Percentiles rank a stretch among this genome's conserved stretches.
phyloP scores from a whole-genome alignment of 1,139 yeast species.

The Kodamaea alishanica region DNA sequence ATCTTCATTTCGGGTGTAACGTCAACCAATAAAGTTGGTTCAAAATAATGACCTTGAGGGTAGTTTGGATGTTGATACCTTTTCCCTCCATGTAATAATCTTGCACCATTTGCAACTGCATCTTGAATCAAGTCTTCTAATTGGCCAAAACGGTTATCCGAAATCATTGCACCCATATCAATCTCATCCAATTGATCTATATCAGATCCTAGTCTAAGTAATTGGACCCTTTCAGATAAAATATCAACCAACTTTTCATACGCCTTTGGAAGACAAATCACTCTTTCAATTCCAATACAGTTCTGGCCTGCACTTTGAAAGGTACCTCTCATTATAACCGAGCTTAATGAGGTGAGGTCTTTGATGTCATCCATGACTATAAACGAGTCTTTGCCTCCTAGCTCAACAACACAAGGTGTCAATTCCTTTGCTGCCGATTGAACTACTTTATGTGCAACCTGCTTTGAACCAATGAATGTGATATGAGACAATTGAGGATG shows the following conservation, averaged over 20 bases:
- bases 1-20: conserved; percentile 75
- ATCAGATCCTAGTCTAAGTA: conserved; percentile 79
- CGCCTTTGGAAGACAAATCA: conserved; percentile 66
- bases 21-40: conserved; percentile 81
- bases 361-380: conserved; percentile 74
- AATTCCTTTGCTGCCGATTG: conserved; percentile 75
- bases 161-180: conserved; percentile 95
- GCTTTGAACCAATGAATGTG: conserved; percentile 93
- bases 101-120: conserved; percentile 82
- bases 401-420: conserved; percentile 91
- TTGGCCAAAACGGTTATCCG: conserved; percentile 64
- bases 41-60: conserved; percentile 91
- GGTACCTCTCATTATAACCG: conserved; percentile 87
- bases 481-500: conserved; percentile 82
- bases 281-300: conserved; percentile 95
- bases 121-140: conserved; percentile 64
- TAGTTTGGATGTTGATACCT: conserved; percentile 81
- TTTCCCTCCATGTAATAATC: conserved; percentile 72
- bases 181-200: conserved; percentile 85
- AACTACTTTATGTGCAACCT: conserved; percentile 86
- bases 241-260: conserved; percentile 61
- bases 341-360: conserved; percentile 58
- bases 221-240: conserved; percentile 53
- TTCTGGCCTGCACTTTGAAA: conserved; percentile 97
- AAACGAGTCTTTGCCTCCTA: conserved; percentile 94